Evolutionary conservation across 257 asterid genomes (phyloP), one percentile per base, ranked within the genome.

Genomic region (Primulina tabacum): DNA sequence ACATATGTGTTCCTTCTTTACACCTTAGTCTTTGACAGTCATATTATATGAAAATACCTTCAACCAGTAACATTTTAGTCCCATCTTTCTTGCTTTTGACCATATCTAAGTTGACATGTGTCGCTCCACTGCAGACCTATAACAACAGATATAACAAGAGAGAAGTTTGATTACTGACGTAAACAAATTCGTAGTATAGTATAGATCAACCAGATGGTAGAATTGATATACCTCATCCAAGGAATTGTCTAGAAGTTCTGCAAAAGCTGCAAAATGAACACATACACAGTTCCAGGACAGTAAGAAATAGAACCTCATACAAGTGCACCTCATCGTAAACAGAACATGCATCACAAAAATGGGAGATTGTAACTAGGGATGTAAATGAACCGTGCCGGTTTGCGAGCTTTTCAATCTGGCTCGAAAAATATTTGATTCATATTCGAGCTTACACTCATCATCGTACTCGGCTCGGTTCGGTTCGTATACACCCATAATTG

Each of bases 211-310:
- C 67, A 64, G 56, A 62, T 70, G 32, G 75, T 24, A 71, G 12
- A 62, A 9, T 37, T 62, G 69, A 64, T 50, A 67, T 77, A 91
- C 99, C 92, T 94, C 99, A 75, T 91, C 99, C 73, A 94, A 70
- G 32, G 99, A 70, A 71, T 94, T 94, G 80, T 94, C 99, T 80
- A 94, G 62, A 43, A 94, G 99, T 88, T 91, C 99, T 2, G 99
- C 97, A 81, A 94, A 88, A 72, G 96, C 97, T 94, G 92, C 63
- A 88, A 72, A 62, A 73, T 21, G 77, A 43, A 76, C 67, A 62
- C 53, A 72, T 65, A 70, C 40, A 64, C 70, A 24, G 18, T 38
- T 28, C 37, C 21, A 40, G 68, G 4, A 26, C 11, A 55, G 60
- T 75, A 60, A 84, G 66, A 62, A 72, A 62, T 53, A n/a, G 62